A percentile compares a stretch with the other conserved stretches of the same genome.
Evolutionary conservation across 371 early-diverging fungal genomes (phyloP).

Genomic region (Mucor piriformis): DNA sequence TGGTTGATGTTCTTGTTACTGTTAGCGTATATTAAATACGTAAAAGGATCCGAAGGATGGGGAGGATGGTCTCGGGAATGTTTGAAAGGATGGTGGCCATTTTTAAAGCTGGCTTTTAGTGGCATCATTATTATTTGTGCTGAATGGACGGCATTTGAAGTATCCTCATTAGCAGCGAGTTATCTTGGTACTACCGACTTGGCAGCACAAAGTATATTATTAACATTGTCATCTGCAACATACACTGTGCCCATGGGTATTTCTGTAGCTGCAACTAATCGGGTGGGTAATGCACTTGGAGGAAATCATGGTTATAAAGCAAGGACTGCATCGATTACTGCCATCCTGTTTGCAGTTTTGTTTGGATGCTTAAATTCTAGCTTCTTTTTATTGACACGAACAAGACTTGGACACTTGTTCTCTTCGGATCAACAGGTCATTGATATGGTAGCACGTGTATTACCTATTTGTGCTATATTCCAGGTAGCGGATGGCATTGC

Average conservation of each 20-base stretch:
- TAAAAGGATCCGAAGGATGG: conserved; percentile 78
- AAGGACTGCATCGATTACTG: conserved; percentile 40
- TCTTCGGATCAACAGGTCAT: conserved; percentile 73
- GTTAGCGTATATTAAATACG: conserved; percentile 64
- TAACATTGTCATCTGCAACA: conserved; percentile 72
- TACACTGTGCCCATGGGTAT: conserved; percentile 78
- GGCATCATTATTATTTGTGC: conserved; percentile 75
- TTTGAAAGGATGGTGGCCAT: conserved; percentile 65
- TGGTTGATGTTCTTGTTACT: conserved; percentile 68
- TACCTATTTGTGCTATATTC: conserved; percentile 81
- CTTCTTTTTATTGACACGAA: conserved; percentile 46
- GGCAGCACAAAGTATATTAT: conserved; percentile 85
- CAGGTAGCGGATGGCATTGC: conserved; percentile 78
- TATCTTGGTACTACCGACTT: conserved; percentile 76
- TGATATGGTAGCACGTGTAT: conserved; percentile 63
- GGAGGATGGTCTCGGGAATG: conserved; percentile 83
- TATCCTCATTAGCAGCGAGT: conserved; percentile 59
- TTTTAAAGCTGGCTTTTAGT: conserved; percentile 72
- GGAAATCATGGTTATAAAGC: conserved; percentile 50
- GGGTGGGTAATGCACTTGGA: conserved; percentile 83
- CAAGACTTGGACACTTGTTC: conserved; percentile 66
- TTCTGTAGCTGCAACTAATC: conserved; percentile 74
- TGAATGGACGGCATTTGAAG: conserved; percentile 71
- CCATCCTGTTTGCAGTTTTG: conserved; percentile 50
- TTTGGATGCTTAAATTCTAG: conserved; percentile 43